phyloP scores from a whole-genome alignment of 176 grass and related monocot genomes.

The Poa pratensis region DNA sequence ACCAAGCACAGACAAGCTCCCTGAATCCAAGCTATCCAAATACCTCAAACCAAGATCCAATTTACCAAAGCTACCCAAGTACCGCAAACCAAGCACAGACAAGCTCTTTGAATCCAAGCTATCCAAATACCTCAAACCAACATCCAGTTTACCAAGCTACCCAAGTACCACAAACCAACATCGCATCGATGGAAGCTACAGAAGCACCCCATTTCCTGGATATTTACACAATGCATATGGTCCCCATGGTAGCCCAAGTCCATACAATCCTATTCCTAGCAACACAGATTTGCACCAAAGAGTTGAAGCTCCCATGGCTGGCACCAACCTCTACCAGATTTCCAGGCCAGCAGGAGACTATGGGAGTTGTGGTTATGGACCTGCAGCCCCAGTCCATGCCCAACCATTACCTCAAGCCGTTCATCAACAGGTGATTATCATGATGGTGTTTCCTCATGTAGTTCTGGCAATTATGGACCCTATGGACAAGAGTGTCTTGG shows the following conservation, averaged over 20 bases:
- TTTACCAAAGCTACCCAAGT: too few species aligned
- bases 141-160: too few species aligned
- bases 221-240: constrained; percentile 23
- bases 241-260: constrained; percentile 19
- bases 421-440: constrained; percentile 21
- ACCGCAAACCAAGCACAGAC: too few species aligned
- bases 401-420: constrained; percentile 35
- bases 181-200: constrained; percentile 35
- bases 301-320: constrained; percentile 25
- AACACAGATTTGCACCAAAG: constrained; percentile 25
- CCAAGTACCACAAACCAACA: too few species aligned
- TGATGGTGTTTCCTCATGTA: constrained; percentile 19
- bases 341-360: constrained; percentile 31
- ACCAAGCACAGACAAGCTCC: background rate
- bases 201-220: constrained; percentile 31
- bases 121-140: too few species aligned
- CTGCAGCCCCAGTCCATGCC: constrained; percentile 27
- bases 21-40: too few species aligned
- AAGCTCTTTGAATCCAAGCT: too few species aligned
- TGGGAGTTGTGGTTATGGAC: constrained; percentile 32
- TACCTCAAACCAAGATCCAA: too few species aligned
- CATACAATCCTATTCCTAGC: constrained; percentile 30
- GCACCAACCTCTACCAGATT: constrained; percentile 19
- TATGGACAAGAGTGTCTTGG: constrained; percentile 45
- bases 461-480: constrained; percentile 24